Percentiles rank a stretch among this genome's conserved stretches.
Evolutionary conservation across 257 asterid species (phyloP).

Genomic region (Lithospermum erythrorhizon): DNA sequence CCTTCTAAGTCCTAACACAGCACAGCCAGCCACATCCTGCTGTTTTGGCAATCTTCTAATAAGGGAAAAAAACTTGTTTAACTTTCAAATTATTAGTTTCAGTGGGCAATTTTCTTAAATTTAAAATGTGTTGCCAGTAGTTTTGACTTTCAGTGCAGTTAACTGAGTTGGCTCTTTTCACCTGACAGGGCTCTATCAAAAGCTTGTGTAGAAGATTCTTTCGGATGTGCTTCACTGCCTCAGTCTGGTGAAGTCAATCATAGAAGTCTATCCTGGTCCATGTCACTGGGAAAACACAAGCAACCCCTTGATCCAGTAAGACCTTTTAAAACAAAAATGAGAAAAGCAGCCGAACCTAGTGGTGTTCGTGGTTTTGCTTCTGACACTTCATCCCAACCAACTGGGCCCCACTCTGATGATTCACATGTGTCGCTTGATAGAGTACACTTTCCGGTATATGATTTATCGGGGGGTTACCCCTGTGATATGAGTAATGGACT

Average conservation of each 20-base stretch:
- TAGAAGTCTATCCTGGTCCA: constrained; percentile 26
- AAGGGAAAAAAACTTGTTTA: too few species aligned
- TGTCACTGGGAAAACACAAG: constrained; percentile 49
- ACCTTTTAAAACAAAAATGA: constrained; percentile 47
- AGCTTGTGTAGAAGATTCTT: constrained; percentile 22
- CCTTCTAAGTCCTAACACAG: too few species aligned
- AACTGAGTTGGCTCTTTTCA: background rate
- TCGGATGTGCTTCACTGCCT: constrained; percentile 36
- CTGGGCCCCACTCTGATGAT: constrained; percentile 21
- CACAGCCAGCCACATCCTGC: too few species aligned
- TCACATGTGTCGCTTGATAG: constrained; percentile 22
- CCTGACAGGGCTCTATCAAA: constrained; percentile 35
- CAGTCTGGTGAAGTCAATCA: constrained; percentile 33
- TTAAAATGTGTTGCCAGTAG: too few species aligned
- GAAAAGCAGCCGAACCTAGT: constrained; percentile 36
- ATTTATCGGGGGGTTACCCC: constrained; percentile 13
- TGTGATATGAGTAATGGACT: constrained; percentile 29
- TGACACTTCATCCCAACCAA: constrained; percentile 31
- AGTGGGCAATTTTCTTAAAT: too few species aligned
- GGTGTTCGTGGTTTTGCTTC: constrained; percentile 18
- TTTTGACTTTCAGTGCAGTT: too few species aligned
- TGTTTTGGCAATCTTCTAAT: too few species aligned
- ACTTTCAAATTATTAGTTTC: too few species aligned
- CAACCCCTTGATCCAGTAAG: constrained; percentile 33
- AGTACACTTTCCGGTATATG: constrained; percentile 27